Evolutionary conservation across 176 grass and related monocot species (phyloP).

Genomic region (Raddia distichophylla): DNA sequence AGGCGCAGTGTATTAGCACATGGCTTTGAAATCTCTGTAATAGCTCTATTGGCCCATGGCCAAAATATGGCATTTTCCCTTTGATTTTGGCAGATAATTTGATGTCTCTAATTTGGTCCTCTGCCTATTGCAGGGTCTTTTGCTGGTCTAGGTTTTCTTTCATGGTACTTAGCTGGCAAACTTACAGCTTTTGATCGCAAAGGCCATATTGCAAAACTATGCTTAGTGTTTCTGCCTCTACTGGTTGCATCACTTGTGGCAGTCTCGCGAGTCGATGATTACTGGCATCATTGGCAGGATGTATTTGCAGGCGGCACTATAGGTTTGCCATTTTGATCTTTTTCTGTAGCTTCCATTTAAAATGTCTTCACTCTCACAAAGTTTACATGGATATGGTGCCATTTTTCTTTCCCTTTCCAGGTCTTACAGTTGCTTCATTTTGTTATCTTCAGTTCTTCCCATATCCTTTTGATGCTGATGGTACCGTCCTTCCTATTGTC

Average conservation of each 20-base stretch:
- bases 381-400: neutral
- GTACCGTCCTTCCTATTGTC: slow-evolving; percentile 7
- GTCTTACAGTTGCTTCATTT: slow-evolving; percentile 57
- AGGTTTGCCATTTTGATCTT: slow-evolving; percentile 38
- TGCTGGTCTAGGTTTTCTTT: slow-evolving; percentile 60
- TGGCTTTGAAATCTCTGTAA: slow-evolving; percentile 1
- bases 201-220: slow-evolving; percentile 61
- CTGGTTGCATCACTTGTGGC: slow-evolving; percentile 59
- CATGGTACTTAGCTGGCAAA: slow-evolving; percentile 67
- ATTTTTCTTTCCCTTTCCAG: slow-evolving; percentile 41
- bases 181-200: slow-evolving; percentile 56
- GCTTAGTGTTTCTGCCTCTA: slow-evolving; percentile 62
- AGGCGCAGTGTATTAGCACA: neutral
- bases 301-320: slow-evolving; percentile 57
- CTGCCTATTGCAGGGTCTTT: slow-evolving; percentile 51
- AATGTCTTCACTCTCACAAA: neutral
- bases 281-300: slow-evolving; percentile 74
- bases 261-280: slow-evolving; percentile 64
- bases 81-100: slow-evolving; percentile 5
- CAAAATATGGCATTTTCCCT: slow-evolving; percentile 7
- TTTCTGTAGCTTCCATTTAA: slow-evolving; percentile 8
- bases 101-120: slow-evolving; percentile 13
- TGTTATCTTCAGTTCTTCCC: slow-evolving; percentile 70
- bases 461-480: slow-evolving; percentile 57
- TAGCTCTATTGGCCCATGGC: neutral